These are phyloP conservation scores for Auriscalpium microsporum DNA, from an alignment of 768 basidiomycete genomes.

Conservation along the genomic window DNA sequence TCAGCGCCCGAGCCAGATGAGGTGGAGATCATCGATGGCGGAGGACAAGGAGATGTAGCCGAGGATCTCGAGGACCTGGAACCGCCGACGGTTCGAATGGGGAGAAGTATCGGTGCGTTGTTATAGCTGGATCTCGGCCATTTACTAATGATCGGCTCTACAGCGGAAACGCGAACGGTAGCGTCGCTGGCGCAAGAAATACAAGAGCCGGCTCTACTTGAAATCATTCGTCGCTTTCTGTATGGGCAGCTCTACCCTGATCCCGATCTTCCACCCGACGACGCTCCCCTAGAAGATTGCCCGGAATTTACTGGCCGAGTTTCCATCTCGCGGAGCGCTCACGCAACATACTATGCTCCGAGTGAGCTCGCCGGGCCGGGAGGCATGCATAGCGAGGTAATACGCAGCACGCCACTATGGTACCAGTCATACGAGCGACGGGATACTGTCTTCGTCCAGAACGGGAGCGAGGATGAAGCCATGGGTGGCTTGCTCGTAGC, in stretches of 20 bases:
- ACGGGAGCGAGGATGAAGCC: neutral
- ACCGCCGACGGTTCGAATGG: neutral
- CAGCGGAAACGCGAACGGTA: neutral
- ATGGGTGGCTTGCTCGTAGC: neutral
- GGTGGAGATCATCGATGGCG: neutral
- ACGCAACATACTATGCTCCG: neutral
- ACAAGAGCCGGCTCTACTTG: neutral
- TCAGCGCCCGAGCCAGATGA: neutral
- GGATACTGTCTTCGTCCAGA: neutral
- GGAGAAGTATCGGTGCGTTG: neutral
- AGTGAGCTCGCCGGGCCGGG: neutral
- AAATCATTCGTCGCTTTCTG: neutral
- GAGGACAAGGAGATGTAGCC: neutral
- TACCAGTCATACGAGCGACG: neutral
- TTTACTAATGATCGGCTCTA: neutral
- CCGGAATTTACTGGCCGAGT: neutral
- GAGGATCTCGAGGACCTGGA: neutral
- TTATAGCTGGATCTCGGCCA: neutral
- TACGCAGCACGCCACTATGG: neutral
- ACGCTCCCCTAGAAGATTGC: neutral
- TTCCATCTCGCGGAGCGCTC: neutral
- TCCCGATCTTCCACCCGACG: neutral
- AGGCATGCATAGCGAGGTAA: neutral
- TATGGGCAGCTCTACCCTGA: neutral
- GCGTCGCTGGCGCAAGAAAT: neutral